A percentile compares a stretch with the other conserved stretches of the same genome.
phyloP scores from a whole-genome alignment of 2,329 filamentous ascomycete species.

The Capronia coronata region DNA sequence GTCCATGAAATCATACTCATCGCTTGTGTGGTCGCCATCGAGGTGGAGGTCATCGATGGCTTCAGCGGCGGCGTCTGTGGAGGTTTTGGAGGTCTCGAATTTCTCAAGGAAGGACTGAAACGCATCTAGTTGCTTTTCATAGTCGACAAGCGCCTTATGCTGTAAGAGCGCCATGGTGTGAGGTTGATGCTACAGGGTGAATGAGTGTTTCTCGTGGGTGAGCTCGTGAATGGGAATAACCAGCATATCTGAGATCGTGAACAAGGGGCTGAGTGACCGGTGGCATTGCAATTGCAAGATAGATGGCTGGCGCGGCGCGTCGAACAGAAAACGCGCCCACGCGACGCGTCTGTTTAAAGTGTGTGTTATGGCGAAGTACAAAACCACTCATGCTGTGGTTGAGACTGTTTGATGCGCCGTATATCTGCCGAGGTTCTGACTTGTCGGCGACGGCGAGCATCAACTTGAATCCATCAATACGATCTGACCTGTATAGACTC shows the following conservation, averaged over 20 bases:
- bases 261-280: neutral
- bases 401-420: neutral
- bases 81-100: slow-evolving; percentile 70
- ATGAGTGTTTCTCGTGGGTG: neutral
- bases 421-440: neutral
- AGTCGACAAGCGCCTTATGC: slow-evolving; percentile 73
- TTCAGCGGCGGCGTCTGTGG: slow-evolving; percentile 63
- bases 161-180: slow-evolving; percentile 75
- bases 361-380: neutral
- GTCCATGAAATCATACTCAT: slow-evolving; percentile 91
- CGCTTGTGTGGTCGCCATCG: slow-evolving; percentile 76
- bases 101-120: slow-evolving; percentile 82
- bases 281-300: neutral
- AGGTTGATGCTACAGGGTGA: neutral
- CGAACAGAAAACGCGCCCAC: slow-evolving; percentile 5
- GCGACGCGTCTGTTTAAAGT: neutral
- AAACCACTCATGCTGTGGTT: neutral
- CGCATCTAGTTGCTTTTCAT: slow-evolving; percentile 69
- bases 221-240: neutral
- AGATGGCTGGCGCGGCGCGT: neutral
- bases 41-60: slow-evolving; percentile 80
- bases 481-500: no score
- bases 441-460: no score
- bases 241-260: neutral
- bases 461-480: no score